These are phyloP conservation scores for Niveomyces coronatus DNA, from an alignment of 2,329 filamentous ascomycete species.

Conservation along the genomic window DNA sequence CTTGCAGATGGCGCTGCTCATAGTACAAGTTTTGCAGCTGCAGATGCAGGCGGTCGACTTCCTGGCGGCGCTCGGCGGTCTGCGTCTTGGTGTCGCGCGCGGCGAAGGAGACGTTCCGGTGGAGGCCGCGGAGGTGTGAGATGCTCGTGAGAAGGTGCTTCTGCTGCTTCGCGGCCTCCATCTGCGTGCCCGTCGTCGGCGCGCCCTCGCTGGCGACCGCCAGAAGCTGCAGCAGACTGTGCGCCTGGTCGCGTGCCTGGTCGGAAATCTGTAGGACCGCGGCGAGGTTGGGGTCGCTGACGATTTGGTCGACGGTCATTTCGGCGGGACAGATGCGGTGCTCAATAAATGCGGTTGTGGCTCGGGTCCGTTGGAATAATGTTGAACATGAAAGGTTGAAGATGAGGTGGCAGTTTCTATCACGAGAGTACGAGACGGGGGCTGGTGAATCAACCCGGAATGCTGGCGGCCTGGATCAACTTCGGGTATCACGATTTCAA, in stretches of 20 bases:
- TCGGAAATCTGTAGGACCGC: slow-evolving; percentile 63
- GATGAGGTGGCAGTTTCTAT: no score
- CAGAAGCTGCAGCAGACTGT: slow-evolving; percentile 49
- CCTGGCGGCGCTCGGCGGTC: slow-evolving; percentile 78
- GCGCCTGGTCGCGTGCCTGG: slow-evolving; percentile 61
- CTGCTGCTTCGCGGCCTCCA: slow-evolving; percentile 62
- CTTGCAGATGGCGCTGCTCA: slow-evolving; percentile 81
- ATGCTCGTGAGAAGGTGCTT: slow-evolving; percentile 72
- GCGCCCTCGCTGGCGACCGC: slow-evolving; percentile 34
- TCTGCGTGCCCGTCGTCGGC: slow-evolving; percentile 37
- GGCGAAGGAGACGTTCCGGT: slow-evolving; percentile 69
- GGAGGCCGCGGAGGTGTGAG: slow-evolving; percentile 69
- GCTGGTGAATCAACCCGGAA: no score
- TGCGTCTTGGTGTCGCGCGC: slow-evolving; percentile 77
- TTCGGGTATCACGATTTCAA: no score
- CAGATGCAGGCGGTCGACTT: slow-evolving; percentile 84
- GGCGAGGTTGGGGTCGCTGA: slow-evolving; percentile 42
- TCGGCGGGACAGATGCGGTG: no score
- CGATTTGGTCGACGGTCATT: slow-evolving; percentile 30
- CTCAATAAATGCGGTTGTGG: no score
- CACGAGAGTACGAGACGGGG: background rate
- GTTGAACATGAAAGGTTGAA: no score
- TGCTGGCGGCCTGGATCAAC: no score
- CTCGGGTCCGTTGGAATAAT: background rate
- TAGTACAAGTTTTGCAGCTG: slow-evolving; percentile 95